These are phyloP conservation scores for Vicia faba DNA, from an alignment of 306 rosid species.

Conservation along the genomic window DNA sequence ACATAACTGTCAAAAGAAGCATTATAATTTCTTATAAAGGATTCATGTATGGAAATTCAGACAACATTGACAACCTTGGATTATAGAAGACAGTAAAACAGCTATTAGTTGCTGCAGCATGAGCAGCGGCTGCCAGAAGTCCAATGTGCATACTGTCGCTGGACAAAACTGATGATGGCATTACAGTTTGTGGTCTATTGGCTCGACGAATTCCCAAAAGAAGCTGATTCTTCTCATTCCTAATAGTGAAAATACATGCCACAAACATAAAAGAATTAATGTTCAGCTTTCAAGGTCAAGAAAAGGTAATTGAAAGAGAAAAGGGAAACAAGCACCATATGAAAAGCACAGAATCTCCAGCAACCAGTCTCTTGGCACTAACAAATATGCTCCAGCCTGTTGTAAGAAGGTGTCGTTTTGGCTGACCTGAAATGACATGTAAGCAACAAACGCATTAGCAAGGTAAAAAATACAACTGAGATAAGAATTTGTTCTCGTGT, in stretches of 20 bases:
- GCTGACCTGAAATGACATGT: conserved; percentile 75
- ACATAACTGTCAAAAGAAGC: conserved; percentile 40
- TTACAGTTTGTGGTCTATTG: conserved; percentile 82
- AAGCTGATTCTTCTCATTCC: conserved; percentile 96
- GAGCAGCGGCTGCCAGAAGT: conserved; percentile 98
- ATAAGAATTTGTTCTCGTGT: too few species aligned
- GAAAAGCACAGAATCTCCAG: conserved; percentile 95
- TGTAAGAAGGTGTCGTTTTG: conserved; percentile 93
- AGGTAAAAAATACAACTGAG: too few species aligned
- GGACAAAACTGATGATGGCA: conserved; percentile 91
- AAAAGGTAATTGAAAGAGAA: conserved; percentile 11
- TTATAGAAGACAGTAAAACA: conserved; percentile 87
- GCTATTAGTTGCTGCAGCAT: conserved; percentile 92
- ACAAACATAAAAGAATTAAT: conserved; percentile 22
- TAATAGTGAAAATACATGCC: conserved; percentile 35
- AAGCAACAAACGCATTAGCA: conserved; percentile 38
- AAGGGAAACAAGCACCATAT: conserved; percentile 63
- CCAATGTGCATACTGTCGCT: conserved; percentile 98
- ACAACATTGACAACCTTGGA: conserved; percentile 65
- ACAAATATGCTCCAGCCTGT: conserved; percentile 98
- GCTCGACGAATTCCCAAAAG: conserved; percentile 91
- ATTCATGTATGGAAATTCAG: conserved; percentile 22
- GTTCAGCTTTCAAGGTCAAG: conserved; percentile 6
- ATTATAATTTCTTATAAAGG: conserved; percentile 21
- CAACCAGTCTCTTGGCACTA: conserved; percentile 92